Percentiles rank a stretch among this genome's conserved stretches.
Evolutionary conservation across 2,329 filamentous ascomycete species (phyloP).

Genomic region (Eutypa lata): DNA sequence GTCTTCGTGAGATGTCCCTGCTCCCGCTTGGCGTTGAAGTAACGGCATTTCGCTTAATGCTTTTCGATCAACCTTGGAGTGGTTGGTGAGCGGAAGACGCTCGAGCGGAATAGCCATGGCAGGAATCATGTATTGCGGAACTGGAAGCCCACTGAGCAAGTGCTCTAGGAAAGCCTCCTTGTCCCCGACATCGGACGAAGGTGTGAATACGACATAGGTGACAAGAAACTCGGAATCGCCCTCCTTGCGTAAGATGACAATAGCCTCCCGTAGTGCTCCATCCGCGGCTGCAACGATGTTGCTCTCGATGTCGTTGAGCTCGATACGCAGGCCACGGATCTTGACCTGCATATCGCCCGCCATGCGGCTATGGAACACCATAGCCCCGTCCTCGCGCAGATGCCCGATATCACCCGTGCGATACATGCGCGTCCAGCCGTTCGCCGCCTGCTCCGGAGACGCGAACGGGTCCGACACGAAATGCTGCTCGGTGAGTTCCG

Average conservation of each 20-base stretch:
- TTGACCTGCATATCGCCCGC: slow-evolving; percentile 34
- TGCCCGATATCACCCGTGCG: slow-evolving; percentile 39
- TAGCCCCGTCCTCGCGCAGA: slow-evolving; percentile 31
- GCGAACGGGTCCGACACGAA: slow-evolving; percentile 6
- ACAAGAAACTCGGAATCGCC: slow-evolving; percentile 16
- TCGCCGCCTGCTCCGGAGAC: neutral
- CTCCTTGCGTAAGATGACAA: slow-evolving; percentile 10
- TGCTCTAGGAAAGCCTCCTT: slow-evolving; percentile 7
- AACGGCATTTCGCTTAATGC: too few relatives aligned
- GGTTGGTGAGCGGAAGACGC: slow-evolving; percentile 8
- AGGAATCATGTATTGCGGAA: slow-evolving; percentile 17
- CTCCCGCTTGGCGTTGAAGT: too few relatives aligned
- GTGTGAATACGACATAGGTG: slow-evolving; percentile 24
- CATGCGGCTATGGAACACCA: slow-evolving; percentile 36
- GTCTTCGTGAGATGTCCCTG: too few relatives aligned
- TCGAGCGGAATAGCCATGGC: neutral
- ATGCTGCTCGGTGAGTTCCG: slow-evolving; percentile 4
- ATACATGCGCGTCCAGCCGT: slow-evolving; percentile 10
- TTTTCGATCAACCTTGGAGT: slow-evolving; percentile 12
- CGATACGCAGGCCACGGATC: slow-evolving; percentile 27
- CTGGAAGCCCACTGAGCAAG: neutral
- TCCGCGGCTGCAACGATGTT: slow-evolving; percentile 9
- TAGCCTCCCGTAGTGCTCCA: slow-evolving; percentile 7
- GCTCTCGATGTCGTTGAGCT: slow-evolving; percentile 33
- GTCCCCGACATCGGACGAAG: neutral